Evolutionary conservation across 192 early-diverging fungal genomes (phyloP).

Genomic region (Helicostylum pulchrum): DNA sequence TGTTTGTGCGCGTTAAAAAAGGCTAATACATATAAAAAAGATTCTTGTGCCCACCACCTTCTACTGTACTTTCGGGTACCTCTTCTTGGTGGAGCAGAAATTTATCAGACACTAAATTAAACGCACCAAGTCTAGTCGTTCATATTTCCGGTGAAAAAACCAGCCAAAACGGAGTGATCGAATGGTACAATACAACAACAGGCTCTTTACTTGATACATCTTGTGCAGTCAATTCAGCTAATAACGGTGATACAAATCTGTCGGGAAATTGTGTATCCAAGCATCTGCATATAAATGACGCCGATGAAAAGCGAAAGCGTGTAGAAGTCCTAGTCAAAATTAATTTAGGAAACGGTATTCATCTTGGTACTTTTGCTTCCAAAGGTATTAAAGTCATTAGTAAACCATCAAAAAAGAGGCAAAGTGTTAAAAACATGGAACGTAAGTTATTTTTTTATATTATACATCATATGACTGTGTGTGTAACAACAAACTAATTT

Average conservation of each 20-base stretch:
- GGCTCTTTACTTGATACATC: conserved; percentile 43
- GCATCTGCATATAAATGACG: conserved; percentile 82
- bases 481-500: not conserved
- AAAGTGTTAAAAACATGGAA: conserved; percentile 78
- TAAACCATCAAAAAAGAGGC: conserved; percentile 89
- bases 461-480: conserved; percentile 1
- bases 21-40: conserved; percentile 14
- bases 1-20: no score
- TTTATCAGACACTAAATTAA: not conserved
- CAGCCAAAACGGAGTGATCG: conserved; percentile 50
- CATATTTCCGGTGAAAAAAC: conserved; percentile 57
- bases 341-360: conserved; percentile 57
- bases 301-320: conserved; percentile 76
- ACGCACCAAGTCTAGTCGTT: conserved; percentile 45
- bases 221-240: conserved; percentile 3
- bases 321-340: conserved; percentile 73
- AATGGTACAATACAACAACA: conserved; percentile 45
- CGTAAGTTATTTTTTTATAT: conserved; percentile 16
- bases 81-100: conserved; percentile 57
- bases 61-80: conserved; percentile 66
- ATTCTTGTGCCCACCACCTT: conserved; percentile 83
- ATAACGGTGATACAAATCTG: conserved; percentile 26
- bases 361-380: conserved; percentile 68
- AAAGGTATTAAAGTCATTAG: conserved; percentile 85
- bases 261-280: conserved; percentile 78